These are phyloP conservation scores for Pseudonitzschia multiseries DNA, from an alignment of 108 stramenopile species.

Conservation along the genomic window DNA sequence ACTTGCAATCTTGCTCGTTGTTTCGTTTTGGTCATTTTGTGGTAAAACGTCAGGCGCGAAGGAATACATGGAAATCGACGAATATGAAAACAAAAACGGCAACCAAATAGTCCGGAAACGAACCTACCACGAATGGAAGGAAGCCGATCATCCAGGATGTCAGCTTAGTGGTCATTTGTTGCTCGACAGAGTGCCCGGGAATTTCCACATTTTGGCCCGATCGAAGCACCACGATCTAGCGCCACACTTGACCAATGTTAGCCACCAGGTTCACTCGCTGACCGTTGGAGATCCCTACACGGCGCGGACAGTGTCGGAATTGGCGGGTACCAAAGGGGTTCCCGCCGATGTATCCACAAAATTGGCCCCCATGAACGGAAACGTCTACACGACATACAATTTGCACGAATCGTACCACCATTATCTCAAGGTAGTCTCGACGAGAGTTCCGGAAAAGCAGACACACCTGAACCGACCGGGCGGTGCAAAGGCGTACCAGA, in stretches of 20 bases:
- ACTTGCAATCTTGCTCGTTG: neutral
- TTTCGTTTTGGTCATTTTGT: neutral
- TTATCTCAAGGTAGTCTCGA: slow-evolving; percentile 88
- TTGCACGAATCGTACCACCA: slow-evolving; percentile 92
- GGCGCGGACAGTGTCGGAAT: neutral
- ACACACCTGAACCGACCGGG: slow-evolving; percentile 29
- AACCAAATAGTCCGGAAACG: slow-evolving; percentile 15
- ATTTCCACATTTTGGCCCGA: slow-evolving; percentile 90
- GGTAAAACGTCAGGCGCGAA: slow-evolving; percentile 2
- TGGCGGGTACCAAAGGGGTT: slow-evolving; percentile 15
- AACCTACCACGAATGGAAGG: slow-evolving; percentile 41
- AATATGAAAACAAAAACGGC: slow-evolving; percentile 9
- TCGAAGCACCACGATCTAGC: slow-evolving; percentile 82
- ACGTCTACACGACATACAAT: slow-evolving; percentile 59
- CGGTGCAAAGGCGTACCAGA: slow-evolving; percentile 61
- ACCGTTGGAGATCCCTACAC: slow-evolving; percentile 56
- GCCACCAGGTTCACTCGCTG: slow-evolving; percentile 87
- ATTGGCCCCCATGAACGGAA: slow-evolving; percentile 81
- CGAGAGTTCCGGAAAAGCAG: slow-evolving; percentile 33
- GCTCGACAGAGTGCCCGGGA: slow-evolving; percentile 94
- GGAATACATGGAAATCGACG: slow-evolving; percentile 7
- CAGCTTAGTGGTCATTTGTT: slow-evolving; percentile 75
- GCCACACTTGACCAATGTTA: slow-evolving; percentile 84
- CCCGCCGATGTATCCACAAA: slow-evolving; percentile 44
- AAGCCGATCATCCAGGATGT: slow-evolving; percentile 88